Evolutionary conservation across 805 yeast species (phyloP).

Genomic region (Candida ulmi): DNA sequence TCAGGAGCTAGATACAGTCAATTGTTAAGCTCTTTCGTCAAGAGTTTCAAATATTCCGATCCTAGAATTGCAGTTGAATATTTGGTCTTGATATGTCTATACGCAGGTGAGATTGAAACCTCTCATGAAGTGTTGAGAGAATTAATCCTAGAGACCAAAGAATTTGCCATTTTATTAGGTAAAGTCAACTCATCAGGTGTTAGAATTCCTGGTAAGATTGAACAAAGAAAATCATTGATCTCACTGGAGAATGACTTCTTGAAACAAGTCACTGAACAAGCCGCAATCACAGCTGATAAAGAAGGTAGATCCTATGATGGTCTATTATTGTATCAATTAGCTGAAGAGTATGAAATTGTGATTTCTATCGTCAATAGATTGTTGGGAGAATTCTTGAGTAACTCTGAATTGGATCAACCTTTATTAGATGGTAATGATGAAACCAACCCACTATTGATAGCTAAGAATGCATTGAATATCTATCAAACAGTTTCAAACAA

Average conservation of each 20-base stretch:
- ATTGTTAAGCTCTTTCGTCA: slow-evolving; percentile 72
- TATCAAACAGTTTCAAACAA: slow-evolving; percentile 56
- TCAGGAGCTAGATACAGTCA: slow-evolving; percentile 47
- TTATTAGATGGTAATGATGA: slow-evolving; percentile 34
- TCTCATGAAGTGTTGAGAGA: slow-evolving; percentile 80
- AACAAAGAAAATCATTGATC: slow-evolving; percentile 64
- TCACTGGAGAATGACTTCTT: slow-evolving; percentile 58
- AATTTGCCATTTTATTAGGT: slow-evolving; percentile 78
- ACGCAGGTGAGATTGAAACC: slow-evolving; percentile 42
- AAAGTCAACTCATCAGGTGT: slow-evolving; percentile 72
- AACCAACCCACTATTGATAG: slow-evolving; percentile 36
- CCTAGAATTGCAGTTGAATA: slow-evolving; percentile 93
- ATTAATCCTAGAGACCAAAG: slow-evolving; percentile 79
- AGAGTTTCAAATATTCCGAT: slow-evolving; percentile 77
- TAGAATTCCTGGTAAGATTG: slow-evolving; percentile 78
- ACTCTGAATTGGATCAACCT: slow-evolving; percentile 62
- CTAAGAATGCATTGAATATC: slow-evolving; percentile 32
- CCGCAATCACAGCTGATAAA: slow-evolving; percentile 83
- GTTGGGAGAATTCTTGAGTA: slow-evolving; percentile 70
- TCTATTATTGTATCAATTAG: slow-evolving; percentile 75
- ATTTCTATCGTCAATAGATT: slow-evolving; percentile 66
- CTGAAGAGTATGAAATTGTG: slow-evolving; percentile 83
- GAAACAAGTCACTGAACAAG: slow-evolving; percentile 69
- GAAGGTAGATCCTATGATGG: slow-evolving; percentile 89
- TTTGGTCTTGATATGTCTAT: slow-evolving; percentile 61